phyloP scores from a whole-genome alignment of 495 filamentous ascomycete species.

The Thermothielavioides terrestris region DNA sequence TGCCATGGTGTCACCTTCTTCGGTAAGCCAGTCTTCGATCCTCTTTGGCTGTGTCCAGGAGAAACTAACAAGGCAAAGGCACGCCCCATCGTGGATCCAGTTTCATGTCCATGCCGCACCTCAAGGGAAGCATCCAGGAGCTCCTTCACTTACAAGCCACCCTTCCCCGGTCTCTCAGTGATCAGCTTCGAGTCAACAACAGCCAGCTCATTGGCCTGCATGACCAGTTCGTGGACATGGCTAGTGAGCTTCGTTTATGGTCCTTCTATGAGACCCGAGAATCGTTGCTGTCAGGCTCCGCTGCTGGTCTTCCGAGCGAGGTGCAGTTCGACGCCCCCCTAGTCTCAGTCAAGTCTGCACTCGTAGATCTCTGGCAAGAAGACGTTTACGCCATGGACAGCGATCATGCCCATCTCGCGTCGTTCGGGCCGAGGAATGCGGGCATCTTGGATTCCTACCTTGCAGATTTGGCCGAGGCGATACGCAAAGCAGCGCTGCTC shows the following conservation, averaged over 20 bases:
- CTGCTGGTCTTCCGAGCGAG: conserved; percentile 16
- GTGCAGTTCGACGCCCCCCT: conserved; percentile 48
- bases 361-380: conserved; percentile 48
- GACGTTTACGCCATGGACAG: conserved; percentile 48
- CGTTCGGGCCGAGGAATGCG: conserved; percentile 46
- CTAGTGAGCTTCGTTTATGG: conserved; percentile 58
- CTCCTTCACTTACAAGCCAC: conserved; percentile 47
- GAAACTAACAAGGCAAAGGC: conserved; percentile 25
- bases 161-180: conserved; percentile 41
- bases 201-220: conserved; percentile 41
- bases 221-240: conserved; percentile 49
- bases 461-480: conserved; percentile 37
- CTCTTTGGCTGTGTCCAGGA: too few species aligned
- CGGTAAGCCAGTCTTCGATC: conserved; percentile 25
- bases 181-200: conserved; percentile 44
- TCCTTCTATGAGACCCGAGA: conserved; percentile 58
- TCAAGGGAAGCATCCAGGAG: conserved; percentile 45
- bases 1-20: conserved; percentile 58
- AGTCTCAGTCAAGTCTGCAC: conserved; percentile 52
- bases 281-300: conserved; percentile 44
- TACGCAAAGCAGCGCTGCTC: conserved; percentile 35
- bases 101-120: conserved; percentile 51
- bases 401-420: conserved; percentile 49
- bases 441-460: conserved; percentile 44
- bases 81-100: conserved; percentile 59